Percentiles rank a stretch among this genome's conserved stretches.
phyloP scores from a whole-genome alignment of 1,284 basidiomycete genomes.

The Vanrija pseudolonga region DNA sequence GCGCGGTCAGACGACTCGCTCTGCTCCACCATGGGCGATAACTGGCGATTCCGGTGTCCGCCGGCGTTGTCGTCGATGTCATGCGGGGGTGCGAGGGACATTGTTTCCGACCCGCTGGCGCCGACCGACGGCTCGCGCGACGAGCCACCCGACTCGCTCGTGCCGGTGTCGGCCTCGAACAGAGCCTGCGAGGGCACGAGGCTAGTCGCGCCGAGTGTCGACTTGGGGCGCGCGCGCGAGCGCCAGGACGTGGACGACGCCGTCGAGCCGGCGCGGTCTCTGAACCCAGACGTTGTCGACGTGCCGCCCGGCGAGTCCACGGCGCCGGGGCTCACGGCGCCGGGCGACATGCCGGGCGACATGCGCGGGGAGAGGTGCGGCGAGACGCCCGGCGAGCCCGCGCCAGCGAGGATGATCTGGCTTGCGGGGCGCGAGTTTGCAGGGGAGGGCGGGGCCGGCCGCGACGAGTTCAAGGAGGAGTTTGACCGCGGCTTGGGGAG shows the following conservation, averaged over 20 bases:
- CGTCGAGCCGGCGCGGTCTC: constrained; percentile 6
- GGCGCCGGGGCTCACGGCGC: background rate
- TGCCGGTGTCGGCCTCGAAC: too few species aligned
- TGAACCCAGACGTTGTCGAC: background rate
- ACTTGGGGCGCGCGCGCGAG: constrained; percentile 5
- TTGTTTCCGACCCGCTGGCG: too few species aligned
- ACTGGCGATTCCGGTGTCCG: too few species aligned
- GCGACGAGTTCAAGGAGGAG: constrained; percentile 24
- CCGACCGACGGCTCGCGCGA: too few species aligned
- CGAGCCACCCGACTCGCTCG: too few species aligned
- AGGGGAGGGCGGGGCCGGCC: constrained; percentile 42
- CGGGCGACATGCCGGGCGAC: background rate
- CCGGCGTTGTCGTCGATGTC: too few species aligned
- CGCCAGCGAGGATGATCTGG: constrained; percentile 13
- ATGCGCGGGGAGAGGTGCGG: constrained; percentile 4
- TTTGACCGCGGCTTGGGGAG: constrained; percentile 23
- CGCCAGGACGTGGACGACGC: background rate
- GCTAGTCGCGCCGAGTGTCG: constrained; percentile 4
- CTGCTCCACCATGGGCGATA: too few species aligned
- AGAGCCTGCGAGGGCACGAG: background rate
- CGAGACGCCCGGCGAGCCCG: background rate
- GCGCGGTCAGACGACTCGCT: too few species aligned
- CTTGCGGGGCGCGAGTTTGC: constrained; percentile 32
- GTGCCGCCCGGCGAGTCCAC: background rate
- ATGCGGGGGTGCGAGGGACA: too few species aligned